Evolutionary conservation across 208 protist genomes (phyloP).

Genomic region (Acanthamoeba healyi): DNA sequence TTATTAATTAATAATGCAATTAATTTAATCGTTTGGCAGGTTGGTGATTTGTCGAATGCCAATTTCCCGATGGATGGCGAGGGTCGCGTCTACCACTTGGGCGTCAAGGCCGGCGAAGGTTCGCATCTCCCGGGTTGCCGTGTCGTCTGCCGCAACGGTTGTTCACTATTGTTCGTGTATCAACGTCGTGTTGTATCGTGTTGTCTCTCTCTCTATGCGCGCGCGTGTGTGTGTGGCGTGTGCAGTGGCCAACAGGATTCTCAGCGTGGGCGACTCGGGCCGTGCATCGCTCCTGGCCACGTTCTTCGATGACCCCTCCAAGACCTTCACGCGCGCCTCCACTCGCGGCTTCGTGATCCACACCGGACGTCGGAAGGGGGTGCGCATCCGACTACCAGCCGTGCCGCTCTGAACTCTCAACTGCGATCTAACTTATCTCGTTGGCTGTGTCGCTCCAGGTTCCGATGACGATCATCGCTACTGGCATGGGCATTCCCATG

Average conservation of each 20-base stretch:
- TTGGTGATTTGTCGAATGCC: conserved; percentile 76
- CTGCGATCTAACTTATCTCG: background rate
- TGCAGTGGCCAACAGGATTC: conserved; percentile 80
- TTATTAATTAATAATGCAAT: background rate
- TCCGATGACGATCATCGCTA: conserved; percentile 83
- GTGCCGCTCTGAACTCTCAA: too few species aligned
- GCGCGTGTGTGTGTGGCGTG: too few species aligned
- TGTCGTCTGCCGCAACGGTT: background rate
- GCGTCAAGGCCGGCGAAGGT: conserved; percentile 82
- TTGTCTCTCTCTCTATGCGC: background rate
- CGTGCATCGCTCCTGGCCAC: conserved; percentile 71
- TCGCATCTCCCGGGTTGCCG: background rate
- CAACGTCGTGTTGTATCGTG: background rate
- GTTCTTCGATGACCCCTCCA: conserved; percentile 50
- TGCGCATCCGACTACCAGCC: too few species aligned
- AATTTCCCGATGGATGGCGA: conserved; percentile 86
- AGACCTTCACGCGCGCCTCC: conserved; percentile 17
- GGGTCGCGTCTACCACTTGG: conserved; percentile 86
- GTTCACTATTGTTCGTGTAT: background rate
- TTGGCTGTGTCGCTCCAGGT: background rate
- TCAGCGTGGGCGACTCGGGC: conserved; percentile 81
- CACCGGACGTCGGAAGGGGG: conserved; percentile 82
- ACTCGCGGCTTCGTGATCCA: conserved; percentile 80
- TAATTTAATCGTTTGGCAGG: background rate
- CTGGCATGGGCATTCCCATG: conserved; percentile 85